Evolutionary conservation across 2,329 filamentous ascomycete genomes (phyloP), one percentile per base, ranked within the genome.

Genomic region (Fusarium sp.): DNA sequence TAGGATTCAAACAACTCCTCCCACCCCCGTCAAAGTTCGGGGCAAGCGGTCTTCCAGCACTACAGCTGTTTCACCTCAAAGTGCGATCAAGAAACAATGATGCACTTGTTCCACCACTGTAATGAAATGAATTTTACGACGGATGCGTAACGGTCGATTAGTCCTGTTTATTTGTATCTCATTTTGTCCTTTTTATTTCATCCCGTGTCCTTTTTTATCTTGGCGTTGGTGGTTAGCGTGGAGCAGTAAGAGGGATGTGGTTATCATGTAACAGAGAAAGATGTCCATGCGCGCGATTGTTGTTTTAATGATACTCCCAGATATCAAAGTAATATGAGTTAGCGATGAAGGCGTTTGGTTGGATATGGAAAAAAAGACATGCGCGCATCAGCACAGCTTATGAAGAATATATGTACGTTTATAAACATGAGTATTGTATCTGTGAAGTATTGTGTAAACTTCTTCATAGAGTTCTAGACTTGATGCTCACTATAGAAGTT

Each of bases 151-250:
- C 65, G 68, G 49, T 73, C 55, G 45, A 69, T 60, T 45, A 56
- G 55, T 45, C 35, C 51, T 60, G 44, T 61, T 67, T 55, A n/a
- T n/a, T n/a, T n/a, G n/a, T 52, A 25, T 25, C 29, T 35, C 48
- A 11, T 58, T 61, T 42, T 55, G 29, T n/a, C 11, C 7, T 25
- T 25, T 58, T 42, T 46, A 56, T 57, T 66, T 67, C 41, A 41
- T 38, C 51, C 59, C 69, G 14, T 25, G 33, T 25, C 21, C 57
- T 67, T 63, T 54, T 54, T 66, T 38, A 54, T 33, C 59, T 56
- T 61, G 77, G 75, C 75, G 77, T 79, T 78, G 71, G 72, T 72
- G 73, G 74, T 37, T 35, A 73, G 64, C 56, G 54, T 73, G 49
- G 35, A 60, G 58, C 51, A 61, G 63, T 55, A 44, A 63, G 65